phyloP scores from a whole-genome alignment of 2,329 filamentous ascomycete species.

The Pezicula rhizophila region DNA sequence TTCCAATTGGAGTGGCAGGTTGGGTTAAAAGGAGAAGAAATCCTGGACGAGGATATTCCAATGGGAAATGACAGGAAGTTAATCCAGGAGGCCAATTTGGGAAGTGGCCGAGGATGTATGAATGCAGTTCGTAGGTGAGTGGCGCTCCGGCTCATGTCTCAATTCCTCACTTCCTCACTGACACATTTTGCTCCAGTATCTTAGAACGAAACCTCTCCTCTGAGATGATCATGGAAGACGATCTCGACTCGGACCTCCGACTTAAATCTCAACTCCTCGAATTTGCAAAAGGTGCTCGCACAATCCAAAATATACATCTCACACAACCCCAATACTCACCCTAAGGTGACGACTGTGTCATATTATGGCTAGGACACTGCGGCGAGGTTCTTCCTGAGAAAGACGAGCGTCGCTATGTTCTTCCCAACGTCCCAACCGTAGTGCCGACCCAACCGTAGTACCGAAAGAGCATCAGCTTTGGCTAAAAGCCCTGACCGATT shows the following conservation, averaged over 20 bases:
- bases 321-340: slow-evolving; percentile 16
- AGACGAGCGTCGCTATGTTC: slow-evolving; percentile 13
- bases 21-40: slow-evolving; percentile 32
- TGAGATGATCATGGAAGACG: slow-evolving; percentile 38
- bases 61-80: slow-evolving; percentile 10
- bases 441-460: slow-evolving; percentile 24
- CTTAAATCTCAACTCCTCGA: slow-evolving; percentile 27
- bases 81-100: slow-evolving; percentile 28
- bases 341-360: slow-evolving; percentile 32
- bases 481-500: slow-evolving; percentile 5
- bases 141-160: no score
- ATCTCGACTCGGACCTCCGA: slow-evolving; percentile 38
- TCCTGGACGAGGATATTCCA: slow-evolving; percentile 37
- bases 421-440: slow-evolving; percentile 22
- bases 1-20: slow-evolving; percentile 38
- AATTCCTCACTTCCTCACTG: no score
- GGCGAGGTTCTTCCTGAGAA: slow-evolving; percentile 9
- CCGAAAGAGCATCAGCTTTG: slow-evolving; percentile 12
- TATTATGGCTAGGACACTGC: slow-evolving; percentile 33
- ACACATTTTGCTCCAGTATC: slow-evolving; percentile 15
- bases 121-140: slow-evolving; percentile 27
- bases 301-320: slow-evolving; percentile 5
- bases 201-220: slow-evolving; percentile 29
- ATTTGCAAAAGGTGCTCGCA: slow-evolving; percentile 17
- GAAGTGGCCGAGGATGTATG: slow-evolving; percentile 35